phyloP scores from a whole-genome alignment of 2,329 filamentous ascomycete species.

The Biscogniauxia sp. region DNA sequence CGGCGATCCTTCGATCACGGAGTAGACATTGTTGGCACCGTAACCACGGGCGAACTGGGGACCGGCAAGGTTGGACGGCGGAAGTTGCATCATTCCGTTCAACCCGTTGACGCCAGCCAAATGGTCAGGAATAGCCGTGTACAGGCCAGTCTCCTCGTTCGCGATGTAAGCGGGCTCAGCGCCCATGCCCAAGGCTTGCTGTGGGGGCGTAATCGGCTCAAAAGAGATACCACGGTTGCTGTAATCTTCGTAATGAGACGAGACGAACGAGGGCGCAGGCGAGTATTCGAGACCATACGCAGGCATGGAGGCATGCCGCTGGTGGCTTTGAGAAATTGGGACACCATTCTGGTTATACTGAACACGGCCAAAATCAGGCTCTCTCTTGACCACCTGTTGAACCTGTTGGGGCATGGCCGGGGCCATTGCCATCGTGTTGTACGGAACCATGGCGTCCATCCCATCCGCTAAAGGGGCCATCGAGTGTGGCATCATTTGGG shows the following conservation, averaged over 20 bases:
- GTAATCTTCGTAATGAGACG: slow-evolving; percentile 98
- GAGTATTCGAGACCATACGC: slow-evolving; percentile 95
- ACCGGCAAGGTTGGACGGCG: slow-evolving; percentile 77
- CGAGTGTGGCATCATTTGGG: slow-evolving; percentile 67
- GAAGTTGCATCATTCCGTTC: slow-evolving; percentile 87
- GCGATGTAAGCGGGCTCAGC: slow-evolving; percentile 95
- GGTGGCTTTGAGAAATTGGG: slow-evolving; percentile 77
- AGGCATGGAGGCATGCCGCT: slow-evolving; percentile 97
- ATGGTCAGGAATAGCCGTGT: slow-evolving; percentile 91
- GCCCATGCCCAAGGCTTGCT: slow-evolving; percentile 77
- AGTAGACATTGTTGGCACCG: slow-evolving; percentile 77
- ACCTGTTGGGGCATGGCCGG: slow-evolving; percentile 64
- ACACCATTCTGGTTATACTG: slow-evolving; percentile 93
- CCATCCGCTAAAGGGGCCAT: slow-evolving; percentile 59
- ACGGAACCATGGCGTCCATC: slow-evolving; percentile 72
- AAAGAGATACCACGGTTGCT: slow-evolving; percentile 94
- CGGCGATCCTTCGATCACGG: slow-evolving; percentile 94
- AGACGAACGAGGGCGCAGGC: slow-evolving; percentile 94
- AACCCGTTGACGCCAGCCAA: slow-evolving; percentile 69
- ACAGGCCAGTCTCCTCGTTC: slow-evolving; percentile 94
- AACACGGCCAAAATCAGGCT: slow-evolving; percentile 76
- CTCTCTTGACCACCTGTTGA: slow-evolving; percentile 73
- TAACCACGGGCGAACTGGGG: slow-evolving; percentile 77
- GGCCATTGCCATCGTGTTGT: slow-evolving; percentile 68
- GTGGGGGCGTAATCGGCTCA: slow-evolving; percentile 93